A percentile compares a stretch with the other conserved stretches of the same genome.
Evolutionary conservation across 164 flowering plant species (phyloP).

Genomic region (Macadamia tetraphylla): DNA sequence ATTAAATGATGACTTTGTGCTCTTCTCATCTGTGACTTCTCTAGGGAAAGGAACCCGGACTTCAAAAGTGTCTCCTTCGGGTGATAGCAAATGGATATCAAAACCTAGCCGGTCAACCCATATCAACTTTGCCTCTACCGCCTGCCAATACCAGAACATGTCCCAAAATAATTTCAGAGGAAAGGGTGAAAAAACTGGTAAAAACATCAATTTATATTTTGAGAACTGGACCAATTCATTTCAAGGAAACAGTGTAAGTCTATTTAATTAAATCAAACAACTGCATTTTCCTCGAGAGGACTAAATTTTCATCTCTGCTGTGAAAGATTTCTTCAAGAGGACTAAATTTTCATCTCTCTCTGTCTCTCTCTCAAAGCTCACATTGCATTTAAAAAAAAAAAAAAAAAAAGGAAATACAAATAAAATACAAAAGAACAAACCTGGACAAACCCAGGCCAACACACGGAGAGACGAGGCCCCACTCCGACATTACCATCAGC

Average conservation of each 20-base stretch:
- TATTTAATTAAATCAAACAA: no score
- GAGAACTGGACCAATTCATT: background rate
- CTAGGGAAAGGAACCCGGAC: constrained; percentile 84
- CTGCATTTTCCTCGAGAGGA: no score
- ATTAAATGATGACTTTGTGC: constrained; percentile 80
- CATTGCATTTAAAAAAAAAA: no score
- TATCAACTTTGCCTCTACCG: constrained; percentile 61
- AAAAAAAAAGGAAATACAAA: no score
- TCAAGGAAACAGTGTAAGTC: background rate
- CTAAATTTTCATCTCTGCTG: no score
- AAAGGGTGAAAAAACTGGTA: background rate
- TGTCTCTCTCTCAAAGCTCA: no score
- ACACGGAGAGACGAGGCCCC: no score
- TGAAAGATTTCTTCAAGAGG: no score
- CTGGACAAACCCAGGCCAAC: no score
- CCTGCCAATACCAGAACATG: constrained; percentile 33
- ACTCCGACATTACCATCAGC: no score
- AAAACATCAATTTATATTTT: background rate
- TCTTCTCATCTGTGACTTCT: constrained; percentile 81
- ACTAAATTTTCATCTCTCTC: no score
- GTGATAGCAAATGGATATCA: constrained; percentile 57
- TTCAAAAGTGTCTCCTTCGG: constrained; percentile 40
- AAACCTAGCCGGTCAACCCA: constrained; percentile 95
- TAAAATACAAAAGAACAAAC: no score
- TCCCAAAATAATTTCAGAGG: background rate